These are phyloP conservation scores for Adansonia gregorii DNA, from an alignment of 441 rosid species.

Conservation along the genomic window DNA sequence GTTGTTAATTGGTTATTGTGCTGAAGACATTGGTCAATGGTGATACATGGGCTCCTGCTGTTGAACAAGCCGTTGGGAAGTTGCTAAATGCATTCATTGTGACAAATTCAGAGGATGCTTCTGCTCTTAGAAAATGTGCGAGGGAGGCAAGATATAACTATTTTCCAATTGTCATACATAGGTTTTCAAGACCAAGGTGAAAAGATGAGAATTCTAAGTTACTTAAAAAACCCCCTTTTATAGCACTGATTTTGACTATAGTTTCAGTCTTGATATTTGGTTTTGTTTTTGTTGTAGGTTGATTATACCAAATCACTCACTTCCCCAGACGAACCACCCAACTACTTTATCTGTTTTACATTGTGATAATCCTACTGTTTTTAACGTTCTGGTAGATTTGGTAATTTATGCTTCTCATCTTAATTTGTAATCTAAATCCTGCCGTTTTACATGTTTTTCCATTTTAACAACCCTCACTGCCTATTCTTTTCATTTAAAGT, in stretches of 20 bases:
- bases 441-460: background rate
- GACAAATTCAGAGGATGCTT: slow-evolving; percentile 79
- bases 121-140: slow-evolving; percentile 74
- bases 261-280: slow-evolving; percentile 25
- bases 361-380: slow-evolving; percentile 73
- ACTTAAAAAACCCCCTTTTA: background rate
- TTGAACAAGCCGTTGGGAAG: slow-evolving; percentile 89
- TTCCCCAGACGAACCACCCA: slow-evolving; percentile 89
- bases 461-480: slow-evolving; percentile 17
- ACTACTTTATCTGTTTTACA: slow-evolving; percentile 76
- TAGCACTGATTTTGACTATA: slow-evolving; percentile 19
- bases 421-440: background rate
- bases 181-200: slow-evolving; percentile 90
- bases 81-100: slow-evolving; percentile 94
- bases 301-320: slow-evolving; percentile 70
- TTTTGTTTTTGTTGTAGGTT: slow-evolving; percentile 56
- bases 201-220: slow-evolving; percentile 21
- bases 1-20: slow-evolving; percentile 24
- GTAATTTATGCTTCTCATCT: slow-evolving; percentile 44
- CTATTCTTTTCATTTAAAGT: slow-evolving; percentile 11
- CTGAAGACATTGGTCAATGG: slow-evolving; percentile 77
- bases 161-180: slow-evolving; percentile 83
- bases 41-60: slow-evolving; percentile 88
- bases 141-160: slow-evolving; percentile 66
- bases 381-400: slow-evolving; percentile 94